Percentiles rank a stretch among this genome's conserved stretches.
Conservation (phyloP, 2,329 filamentous ascomycete species). For the Cladosporium phlei region DNA sequence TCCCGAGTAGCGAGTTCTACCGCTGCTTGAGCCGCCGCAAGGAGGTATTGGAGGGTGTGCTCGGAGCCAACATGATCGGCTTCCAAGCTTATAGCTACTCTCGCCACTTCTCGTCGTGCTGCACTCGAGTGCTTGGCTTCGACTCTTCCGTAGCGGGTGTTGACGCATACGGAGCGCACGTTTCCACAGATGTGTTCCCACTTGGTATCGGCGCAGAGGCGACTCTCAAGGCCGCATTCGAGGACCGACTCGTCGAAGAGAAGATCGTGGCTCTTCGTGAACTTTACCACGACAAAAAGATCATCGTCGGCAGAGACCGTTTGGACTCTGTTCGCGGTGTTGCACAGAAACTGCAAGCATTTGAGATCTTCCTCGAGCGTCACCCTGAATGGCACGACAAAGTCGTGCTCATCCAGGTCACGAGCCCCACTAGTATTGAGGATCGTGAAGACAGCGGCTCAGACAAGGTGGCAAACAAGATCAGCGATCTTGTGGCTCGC, state of each 20-base stretch:
- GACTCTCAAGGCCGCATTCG: constrained; percentile 71
- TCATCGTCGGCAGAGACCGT: constrained; percentile 92
- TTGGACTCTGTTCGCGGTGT: constrained; percentile 89
- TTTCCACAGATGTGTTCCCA: constrained; percentile 88
- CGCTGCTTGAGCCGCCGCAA: constrained; percentile 83
- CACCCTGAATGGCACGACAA: constrained; percentile 90
- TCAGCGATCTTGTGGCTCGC: constrained; percentile 82
- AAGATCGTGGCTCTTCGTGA: constrained; percentile 67
- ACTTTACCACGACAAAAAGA: constrained; percentile 82
- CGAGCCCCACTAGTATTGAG: constrained; percentile 66
- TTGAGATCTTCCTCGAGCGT: constrained; percentile 82
- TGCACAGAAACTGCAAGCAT: constrained; percentile 91
- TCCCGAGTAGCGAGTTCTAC: constrained; percentile 93
- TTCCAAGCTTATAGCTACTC: constrained; percentile 97
- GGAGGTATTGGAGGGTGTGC: constrained; percentile 81
- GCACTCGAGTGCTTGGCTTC: constrained; percentile 85
- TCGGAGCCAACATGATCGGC: constrained; percentile 87
- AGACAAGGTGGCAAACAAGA: constrained; percentile 79
- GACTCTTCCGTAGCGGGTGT: constrained; percentile 80
- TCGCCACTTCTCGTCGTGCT: constrained; percentile 90
- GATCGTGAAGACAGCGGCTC: constrained; percentile 62
- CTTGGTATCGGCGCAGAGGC: constrained; percentile 88
- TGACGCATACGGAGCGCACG: constrained; percentile 81
- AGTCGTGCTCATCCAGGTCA: constrained; percentile 92
- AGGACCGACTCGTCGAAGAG: constrained; percentile 61